Evolutionary conservation across 192 early-diverging fungal genomes (phyloP).

Genomic region (Physocladia obscura): DNA sequence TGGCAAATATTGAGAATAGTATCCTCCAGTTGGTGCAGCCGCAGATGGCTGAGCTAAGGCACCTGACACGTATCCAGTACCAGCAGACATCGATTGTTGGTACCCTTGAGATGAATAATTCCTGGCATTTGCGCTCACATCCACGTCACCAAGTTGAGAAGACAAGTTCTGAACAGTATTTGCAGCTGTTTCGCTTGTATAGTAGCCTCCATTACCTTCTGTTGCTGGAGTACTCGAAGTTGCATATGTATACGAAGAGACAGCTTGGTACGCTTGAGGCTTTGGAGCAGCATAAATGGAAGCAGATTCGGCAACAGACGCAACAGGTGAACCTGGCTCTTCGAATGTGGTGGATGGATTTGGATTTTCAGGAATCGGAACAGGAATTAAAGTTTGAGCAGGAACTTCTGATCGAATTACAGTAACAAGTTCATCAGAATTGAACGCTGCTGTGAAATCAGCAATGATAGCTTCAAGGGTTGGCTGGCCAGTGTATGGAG

Average conservation of each 20-base stretch:
- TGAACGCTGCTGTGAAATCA: slow-evolving; percentile 21
- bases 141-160: too few relatives aligned
- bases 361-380: not conserved
- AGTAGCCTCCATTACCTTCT: too few relatives aligned
- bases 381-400: not conserved
- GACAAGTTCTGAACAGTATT: too few relatives aligned
- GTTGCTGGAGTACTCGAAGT: not conserved
- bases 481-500: not conserved
- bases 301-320: not conserved
- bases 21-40: too few relatives aligned
- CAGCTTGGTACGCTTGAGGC: not conserved
- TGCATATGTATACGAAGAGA: not conserved
- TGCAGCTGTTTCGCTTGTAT: too few relatives aligned
- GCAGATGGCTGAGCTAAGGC: too few relatives aligned
- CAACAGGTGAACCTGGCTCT: not conserved
- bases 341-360: not conserved
- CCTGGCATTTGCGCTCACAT: too few relatives aligned
- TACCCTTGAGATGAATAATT: too few relatives aligned
- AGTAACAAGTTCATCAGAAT: slow-evolving; percentile 18
- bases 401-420: slow-evolving; percentile 12
- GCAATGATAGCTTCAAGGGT: slow-evolving; percentile 23
- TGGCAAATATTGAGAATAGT: slow-evolving; percentile 14
- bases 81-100: too few relatives aligned
- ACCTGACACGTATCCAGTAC: too few relatives aligned
- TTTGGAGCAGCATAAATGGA: slow-evolving; percentile 6